phyloP scores from a whole-genome alignment of 1,284 basidiomycete genomes.

The Athelia sp. region DNA sequence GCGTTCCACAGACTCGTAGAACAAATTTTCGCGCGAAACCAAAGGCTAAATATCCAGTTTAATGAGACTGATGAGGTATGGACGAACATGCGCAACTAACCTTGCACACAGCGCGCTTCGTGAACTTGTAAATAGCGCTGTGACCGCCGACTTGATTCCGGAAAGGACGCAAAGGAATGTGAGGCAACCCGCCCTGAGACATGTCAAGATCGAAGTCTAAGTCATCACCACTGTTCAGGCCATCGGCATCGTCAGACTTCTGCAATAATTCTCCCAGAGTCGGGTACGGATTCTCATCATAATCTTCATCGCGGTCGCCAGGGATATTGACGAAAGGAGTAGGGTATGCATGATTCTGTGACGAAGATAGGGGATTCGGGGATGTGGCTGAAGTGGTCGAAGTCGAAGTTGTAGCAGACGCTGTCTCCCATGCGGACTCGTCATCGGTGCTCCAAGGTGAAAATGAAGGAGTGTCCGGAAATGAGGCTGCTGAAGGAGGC shows the following conservation, averaged over 20 bases:
- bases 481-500: constrained; percentile 24
- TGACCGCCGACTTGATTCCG: constrained; percentile 98
- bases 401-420: constrained; percentile 54
- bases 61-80: not conserved
- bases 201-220: constrained; percentile 36
- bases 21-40: constrained; percentile 94
- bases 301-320: constrained; percentile 11
- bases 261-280: constrained; percentile 1
- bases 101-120: constrained; percentile 97
- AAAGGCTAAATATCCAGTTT: constrained; percentile 64
- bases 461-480: constrained; percentile 26
- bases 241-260: constrained; percentile 18
- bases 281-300: constrained; percentile 1
- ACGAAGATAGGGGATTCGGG: constrained; percentile 26
- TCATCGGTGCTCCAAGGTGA: constrained; percentile 74
- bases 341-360: constrained; percentile 15
- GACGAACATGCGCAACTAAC: constrained; percentile 40
- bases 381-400: constrained; percentile 49
- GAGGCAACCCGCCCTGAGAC: constrained; percentile 63
- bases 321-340: constrained; percentile 9
- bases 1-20: constrained; percentile 95
- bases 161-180: constrained; percentile 93
- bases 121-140: constrained; percentile 97
- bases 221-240: constrained; percentile 27
- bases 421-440: constrained; percentile 70